These are phyloP conservation scores for Hypoxylon sp. DNA, from an alignment of 2,329 filamentous ascomycete species.

Conservation along the genomic window DNA sequence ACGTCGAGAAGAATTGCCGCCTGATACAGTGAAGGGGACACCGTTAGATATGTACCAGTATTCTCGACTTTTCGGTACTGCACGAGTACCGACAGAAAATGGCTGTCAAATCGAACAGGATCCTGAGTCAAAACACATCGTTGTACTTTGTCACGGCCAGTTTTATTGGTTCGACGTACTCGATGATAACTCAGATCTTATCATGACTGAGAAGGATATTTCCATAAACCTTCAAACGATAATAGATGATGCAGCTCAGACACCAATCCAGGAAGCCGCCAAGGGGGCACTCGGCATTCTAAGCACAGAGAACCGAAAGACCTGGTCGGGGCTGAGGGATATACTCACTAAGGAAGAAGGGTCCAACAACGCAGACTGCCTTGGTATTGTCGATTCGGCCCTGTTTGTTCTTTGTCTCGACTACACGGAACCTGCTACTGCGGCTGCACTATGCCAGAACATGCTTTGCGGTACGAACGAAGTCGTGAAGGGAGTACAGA, in stretches of 20 bases:
- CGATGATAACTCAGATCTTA: conserved; percentile 92
- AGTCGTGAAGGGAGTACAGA: conserved; percentile 92
- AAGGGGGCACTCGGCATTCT: conserved; percentile 93
- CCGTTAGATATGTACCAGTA: conserved; percentile 99
- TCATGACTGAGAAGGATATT: conserved; percentile 97
- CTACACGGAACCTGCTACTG: conserved; percentile 85
- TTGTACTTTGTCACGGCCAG: conserved; percentile 93
- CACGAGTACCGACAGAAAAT: conserved; percentile 91
- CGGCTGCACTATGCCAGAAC: conserved; percentile 91
- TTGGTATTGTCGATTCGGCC: conserved; percentile 95
- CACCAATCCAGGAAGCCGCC: conserved; percentile 92
- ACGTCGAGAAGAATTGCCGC: conserved; percentile 89
- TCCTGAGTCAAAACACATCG: conserved; percentile 89
- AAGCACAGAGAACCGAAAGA: conserved; percentile 95
- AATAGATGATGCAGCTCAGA: conserved; percentile 88
- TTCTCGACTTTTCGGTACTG: conserved; percentile 93
- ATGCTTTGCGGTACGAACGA: conserved; percentile 98
- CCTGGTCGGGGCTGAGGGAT: conserved; percentile 92
- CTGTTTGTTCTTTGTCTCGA: conserved; percentile 94
- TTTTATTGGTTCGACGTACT: conserved; percentile 99
- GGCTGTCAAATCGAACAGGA: conserved; percentile 97
- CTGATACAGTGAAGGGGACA: conserved; percentile 84
- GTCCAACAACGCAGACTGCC: conserved; percentile 94
- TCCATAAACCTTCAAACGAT: conserved; percentile 92
- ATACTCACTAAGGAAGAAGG: conserved; percentile 86